Evolutionary conservation across 2,329 filamentous ascomycete genomes (phyloP), one percentile per base, ranked within the genome.

Genomic region (Aspergillus ochraceus): DNA sequence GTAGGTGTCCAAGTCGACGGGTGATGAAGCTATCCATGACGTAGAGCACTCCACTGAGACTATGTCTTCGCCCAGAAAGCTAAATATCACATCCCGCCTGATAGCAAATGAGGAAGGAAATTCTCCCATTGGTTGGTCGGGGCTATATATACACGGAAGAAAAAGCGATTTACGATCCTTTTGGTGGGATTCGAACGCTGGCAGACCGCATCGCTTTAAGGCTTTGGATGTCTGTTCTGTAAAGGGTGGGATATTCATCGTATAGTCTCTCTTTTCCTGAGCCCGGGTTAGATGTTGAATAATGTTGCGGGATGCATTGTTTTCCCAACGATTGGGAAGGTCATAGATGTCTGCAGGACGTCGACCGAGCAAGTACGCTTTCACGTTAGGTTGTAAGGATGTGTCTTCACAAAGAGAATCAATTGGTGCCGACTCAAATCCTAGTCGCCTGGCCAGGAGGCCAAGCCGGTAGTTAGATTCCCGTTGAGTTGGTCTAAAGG

Each of bases 401-500:
- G 17, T 39, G 19, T 55, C 30, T 22, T 3, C 17, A 19, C 46
- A 55, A 19, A 55, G 46, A 19, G 24, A 49, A 22, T 39, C 3
- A 22, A 55, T 49, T 20, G 46, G 29, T 17, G 46, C 5, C 12
- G 32, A 57, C 11, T 42, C 9, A 22, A 57, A 57, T 14, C 49
- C 49, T 14, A 57, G 10, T 26, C 8, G 36, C 19, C 45, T 45
- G 4, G 46, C 52, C 29, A 59, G 36, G 20, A 47, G 26, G 8
- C 17, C 20, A 45, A 59, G 57, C 36, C 24, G 14, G 30, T 47
- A 11, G 17, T 19, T 59, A 9, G 32, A 32, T 47, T 59, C 57
- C 42, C 24, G 49, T 17, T 46, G 30, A 10, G 52, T 59, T 32
- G 20, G 30, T 42, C 46, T 29, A 17, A 55, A 45, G 19, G 14